Conservation (phyloP, 1,284 basidiomycete species). For the Malassezia caprae region DNA sequence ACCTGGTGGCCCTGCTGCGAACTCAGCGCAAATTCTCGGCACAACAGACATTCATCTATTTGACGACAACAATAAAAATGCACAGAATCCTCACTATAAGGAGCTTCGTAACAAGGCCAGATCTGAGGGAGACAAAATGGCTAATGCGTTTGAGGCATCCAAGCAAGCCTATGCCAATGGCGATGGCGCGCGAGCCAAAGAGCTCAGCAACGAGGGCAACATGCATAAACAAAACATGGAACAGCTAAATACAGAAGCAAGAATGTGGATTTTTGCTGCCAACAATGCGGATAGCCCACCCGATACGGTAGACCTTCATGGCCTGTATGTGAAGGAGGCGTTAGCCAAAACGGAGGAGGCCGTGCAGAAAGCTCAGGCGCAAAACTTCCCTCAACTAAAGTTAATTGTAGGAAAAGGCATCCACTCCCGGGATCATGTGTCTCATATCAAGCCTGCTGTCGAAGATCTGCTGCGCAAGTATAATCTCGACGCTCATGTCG, state of each 20-base stretch:
- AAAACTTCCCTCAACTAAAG: slow-evolving; percentile 62
- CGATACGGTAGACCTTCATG: slow-evolving; percentile 60
- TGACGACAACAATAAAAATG: slow-evolving; percentile 41
- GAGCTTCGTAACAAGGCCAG: slow-evolving; percentile 36
- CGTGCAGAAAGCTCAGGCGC: slow-evolving; percentile 59
- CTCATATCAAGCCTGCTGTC: slow-evolving; percentile 87
- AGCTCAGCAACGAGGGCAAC: slow-evolving; percentile 73
- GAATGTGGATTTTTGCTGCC: slow-evolving; percentile 70
- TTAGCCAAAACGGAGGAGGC: slow-evolving; percentile 52
- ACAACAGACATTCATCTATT: slow-evolving; percentile 12
- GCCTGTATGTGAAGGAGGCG: slow-evolving; percentile 78
- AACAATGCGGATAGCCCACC: slow-evolving; percentile 37
- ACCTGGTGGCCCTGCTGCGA: slow-evolving; percentile 8
- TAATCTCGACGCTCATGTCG: slow-evolving; percentile 56
- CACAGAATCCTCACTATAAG: slow-evolving; percentile 41
- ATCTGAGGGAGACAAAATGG: slow-evolving; percentile 43
- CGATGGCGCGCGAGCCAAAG: slow-evolving; percentile 70
- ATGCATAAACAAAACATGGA: slow-evolving; percentile 70
- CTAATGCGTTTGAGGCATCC: slow-evolving; percentile 37
- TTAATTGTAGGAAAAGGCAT: slow-evolving; percentile 78
- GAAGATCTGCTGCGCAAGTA: slow-evolving; percentile 62
- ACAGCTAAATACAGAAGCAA: slow-evolving; percentile 69
- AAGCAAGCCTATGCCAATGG: slow-evolving; percentile 58
- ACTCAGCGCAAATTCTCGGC: slow-evolving; percentile 12
- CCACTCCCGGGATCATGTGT: slow-evolving; percentile 67